phyloP scores from a whole-genome alignment of 768 basidiomycete species.

The Boletus vinaceobasis region DNA sequence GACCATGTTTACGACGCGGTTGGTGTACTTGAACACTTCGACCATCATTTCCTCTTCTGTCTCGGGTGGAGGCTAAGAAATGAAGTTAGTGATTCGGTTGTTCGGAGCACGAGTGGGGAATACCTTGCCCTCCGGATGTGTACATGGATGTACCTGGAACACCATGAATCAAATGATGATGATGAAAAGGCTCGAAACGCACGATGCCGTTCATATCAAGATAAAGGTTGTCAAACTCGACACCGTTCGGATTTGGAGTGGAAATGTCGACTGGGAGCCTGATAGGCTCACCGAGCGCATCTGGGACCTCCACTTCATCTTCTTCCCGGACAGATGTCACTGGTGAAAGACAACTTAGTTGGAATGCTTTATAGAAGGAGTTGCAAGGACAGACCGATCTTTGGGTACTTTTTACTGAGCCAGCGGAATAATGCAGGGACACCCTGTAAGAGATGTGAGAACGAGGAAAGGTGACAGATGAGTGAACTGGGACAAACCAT shows the following conservation, averaged over 20 bases:
- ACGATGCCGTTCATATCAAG: conserved; percentile 99
- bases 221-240: conserved; percentile 95
- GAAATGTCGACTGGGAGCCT: conserved; percentile 77
- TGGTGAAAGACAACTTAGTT: conserved; percentile 25
- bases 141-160: conserved; percentile 91
- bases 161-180: background rate
- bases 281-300: conserved; percentile 63
- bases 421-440: conserved; percentile 97
- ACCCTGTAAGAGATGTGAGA: conserved; percentile 55
- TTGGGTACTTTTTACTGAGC: conserved; percentile 98
- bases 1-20: conserved; percentile 95
- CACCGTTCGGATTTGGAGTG: conserved; percentile 87
- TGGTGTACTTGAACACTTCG: conserved; percentile 95
- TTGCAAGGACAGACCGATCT: conserved; percentile 64
- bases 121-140: conserved; percentile 96
- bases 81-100: background rate
- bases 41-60: conserved; percentile 99
- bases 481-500: conserved; percentile 19
- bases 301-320: conserved; percentile 66
- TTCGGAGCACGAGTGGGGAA: background rate
- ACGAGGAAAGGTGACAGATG: background rate
- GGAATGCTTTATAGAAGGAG: background rate
- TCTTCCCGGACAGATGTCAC: conserved; percentile 83
- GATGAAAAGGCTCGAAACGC: conserved; percentile 21
- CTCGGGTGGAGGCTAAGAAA: conserved; percentile 80